These are phyloP conservation scores for Myriosclerotinia duriaeana DNA, from an alignment of 2,329 filamentous ascomycete species.

Conservation along the genomic window DNA sequence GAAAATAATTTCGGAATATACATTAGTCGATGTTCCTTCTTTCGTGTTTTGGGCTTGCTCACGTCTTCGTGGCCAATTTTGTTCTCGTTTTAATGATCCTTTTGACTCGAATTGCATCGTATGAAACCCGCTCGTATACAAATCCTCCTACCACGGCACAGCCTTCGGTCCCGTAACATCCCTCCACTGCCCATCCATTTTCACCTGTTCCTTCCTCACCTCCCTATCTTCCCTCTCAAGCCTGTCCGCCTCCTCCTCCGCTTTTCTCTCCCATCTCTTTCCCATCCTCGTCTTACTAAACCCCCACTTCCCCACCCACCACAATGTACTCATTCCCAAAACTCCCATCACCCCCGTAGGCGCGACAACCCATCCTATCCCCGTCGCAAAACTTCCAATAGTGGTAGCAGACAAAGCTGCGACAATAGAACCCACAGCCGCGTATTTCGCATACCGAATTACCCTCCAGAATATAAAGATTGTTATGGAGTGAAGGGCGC, in stretches of 20 bases:
- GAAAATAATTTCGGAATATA: background rate
- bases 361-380: constrained; percentile 38
- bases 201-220: constrained; percentile 30
- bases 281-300: constrained; percentile 35
- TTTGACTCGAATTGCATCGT: background rate
- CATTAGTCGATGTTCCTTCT: background rate
- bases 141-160: constrained; percentile 35
- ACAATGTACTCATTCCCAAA: constrained; percentile 35
- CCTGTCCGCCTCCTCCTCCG: constrained; percentile 28
- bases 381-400: constrained; percentile 36
- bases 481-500: constrained; percentile 36
- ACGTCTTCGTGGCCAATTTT: background rate
- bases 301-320: constrained; percentile 40
- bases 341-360: constrained; percentile 37
- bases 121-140: background rate
- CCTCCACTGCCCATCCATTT: constrained; percentile 38
- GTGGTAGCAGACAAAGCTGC: constrained; percentile 38
- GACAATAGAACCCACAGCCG: constrained; percentile 36
- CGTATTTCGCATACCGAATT: constrained; percentile 41
- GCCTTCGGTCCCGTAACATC: constrained; percentile 38
- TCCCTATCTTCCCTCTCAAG: constrained; percentile 24
- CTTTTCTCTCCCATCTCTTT: constrained; percentile 31
- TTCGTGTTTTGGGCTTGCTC: background rate
- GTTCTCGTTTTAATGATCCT: background rate
- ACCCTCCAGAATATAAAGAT: constrained; percentile 41